Evolutionary conservation across 2,329 filamentous ascomycete species (phyloP).

Genomic region (Diplodia mutila): DNA sequence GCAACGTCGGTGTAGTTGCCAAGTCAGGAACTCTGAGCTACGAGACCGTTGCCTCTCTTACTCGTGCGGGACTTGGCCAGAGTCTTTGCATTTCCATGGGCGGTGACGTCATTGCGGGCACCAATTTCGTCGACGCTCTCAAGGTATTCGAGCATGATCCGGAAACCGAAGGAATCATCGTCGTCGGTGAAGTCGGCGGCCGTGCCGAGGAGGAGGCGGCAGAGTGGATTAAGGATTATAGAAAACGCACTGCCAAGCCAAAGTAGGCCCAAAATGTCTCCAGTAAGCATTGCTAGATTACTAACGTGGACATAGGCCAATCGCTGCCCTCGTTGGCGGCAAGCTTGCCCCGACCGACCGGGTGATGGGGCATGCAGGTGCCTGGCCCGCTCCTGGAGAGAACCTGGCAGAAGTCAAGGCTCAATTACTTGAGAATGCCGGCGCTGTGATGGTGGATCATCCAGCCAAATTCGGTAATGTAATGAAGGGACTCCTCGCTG

Average conservation of each 20-base stretch:
- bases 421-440: conserved; percentile 65
- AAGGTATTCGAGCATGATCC: conserved; percentile 67
- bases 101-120: conserved; percentile 74
- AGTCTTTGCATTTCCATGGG: conserved; percentile 78
- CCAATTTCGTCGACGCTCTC: conserved; percentile 72
- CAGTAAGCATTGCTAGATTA: background rate
- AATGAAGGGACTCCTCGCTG: conserved; percentile 64
- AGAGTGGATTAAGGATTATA: conserved; percentile 72
- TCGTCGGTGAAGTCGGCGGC: conserved; percentile 75
- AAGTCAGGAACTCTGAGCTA: conserved; percentile 82
- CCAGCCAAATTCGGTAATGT: conserved; percentile 73
- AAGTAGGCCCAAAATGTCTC: conserved; percentile 57
- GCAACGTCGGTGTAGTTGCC: conserved; percentile 74
- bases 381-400: conserved; percentile 70
- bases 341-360: conserved; percentile 64
- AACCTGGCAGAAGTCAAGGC: conserved; percentile 68
- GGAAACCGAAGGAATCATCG: conserved; percentile 71
- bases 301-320: conserved; percentile 57
- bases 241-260: conserved; percentile 58
- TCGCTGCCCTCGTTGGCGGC: conserved; percentile 72
- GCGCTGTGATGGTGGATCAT: conserved; percentile 73
- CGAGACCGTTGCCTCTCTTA: conserved; percentile 76
- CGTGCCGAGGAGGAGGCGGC: conserved; percentile 71
- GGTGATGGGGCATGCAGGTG: conserved; percentile 80
- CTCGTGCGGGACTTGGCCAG: conserved; percentile 74